A percentile compares a stretch with the other conserved stretches of the same genome.
Conservation (phyloP, 164 flowering plant species). For the Chimonanthus salicifolius region DNA sequence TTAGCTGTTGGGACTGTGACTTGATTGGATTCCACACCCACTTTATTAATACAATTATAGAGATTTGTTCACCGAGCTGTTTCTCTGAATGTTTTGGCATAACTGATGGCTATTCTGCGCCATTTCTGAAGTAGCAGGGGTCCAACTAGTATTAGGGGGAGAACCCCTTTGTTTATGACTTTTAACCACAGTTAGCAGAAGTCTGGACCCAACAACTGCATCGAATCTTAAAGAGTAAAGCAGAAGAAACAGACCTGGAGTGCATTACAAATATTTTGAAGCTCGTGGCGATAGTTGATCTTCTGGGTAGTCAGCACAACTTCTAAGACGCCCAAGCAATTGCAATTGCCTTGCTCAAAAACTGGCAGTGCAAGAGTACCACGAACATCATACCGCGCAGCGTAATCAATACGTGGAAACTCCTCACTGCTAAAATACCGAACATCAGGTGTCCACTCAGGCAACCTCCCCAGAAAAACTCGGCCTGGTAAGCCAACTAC, state of each 20-base stretch:
- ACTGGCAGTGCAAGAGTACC: constrained; percentile 87
- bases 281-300: constrained; percentile 51
- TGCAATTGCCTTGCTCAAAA: constrained; percentile 61
- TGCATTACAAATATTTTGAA: constrained; percentile 81
- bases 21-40: neutral
- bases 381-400: constrained; percentile 54
- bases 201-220: neutral
- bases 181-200: neutral
- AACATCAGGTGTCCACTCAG: constrained; percentile 96
- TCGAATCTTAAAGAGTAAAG: neutral
- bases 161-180: neutral
- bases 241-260: constrained; percentile 54
- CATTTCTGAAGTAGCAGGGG: neutral
- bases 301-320: constrained; percentile 59
- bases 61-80: neutral
- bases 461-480: constrained; percentile 67
- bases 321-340: constrained; percentile 88
- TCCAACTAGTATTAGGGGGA: neutral
- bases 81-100: neutral
- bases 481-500: constrained; percentile 70
- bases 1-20: neutral
- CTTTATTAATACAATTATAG: neutral
- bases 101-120: neutral
- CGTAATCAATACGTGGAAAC: constrained; percentile 58
- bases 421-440: constrained; percentile 64